A percentile compares a stretch with the other conserved stretches of the same genome.
These are phyloP conservation scores for Theileria equi DNA, from an alignment of 169 alveolate species.

Conservation along the genomic window DNA sequence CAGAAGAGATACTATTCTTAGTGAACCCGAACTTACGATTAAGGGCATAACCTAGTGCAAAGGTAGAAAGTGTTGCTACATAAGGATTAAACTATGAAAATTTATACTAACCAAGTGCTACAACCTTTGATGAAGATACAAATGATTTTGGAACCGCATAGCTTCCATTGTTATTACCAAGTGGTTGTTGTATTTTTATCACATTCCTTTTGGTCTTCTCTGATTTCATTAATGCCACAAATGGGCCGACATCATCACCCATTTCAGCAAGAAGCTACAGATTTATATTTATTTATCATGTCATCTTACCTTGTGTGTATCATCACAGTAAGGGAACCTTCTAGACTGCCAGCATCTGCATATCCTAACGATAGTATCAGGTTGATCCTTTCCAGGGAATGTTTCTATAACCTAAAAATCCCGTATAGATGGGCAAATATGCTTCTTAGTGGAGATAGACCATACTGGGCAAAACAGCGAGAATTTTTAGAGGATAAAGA, in stretches of 20 bases:
- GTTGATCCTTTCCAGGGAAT: constrained; percentile 62
- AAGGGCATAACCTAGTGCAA: background rate
- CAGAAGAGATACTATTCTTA: too few species aligned
- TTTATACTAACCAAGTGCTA: background rate
- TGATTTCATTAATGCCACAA: constrained; percentile 58
- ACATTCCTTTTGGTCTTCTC: constrained; percentile 26
- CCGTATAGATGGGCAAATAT: background rate
- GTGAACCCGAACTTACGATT: too few species aligned
- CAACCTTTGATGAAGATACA: constrained; percentile 3
- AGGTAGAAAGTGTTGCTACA: background rate
- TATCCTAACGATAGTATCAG: constrained; percentile 67
- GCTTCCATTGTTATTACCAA: background rate
- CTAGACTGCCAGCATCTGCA: constrained; percentile 86
- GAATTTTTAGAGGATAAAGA: background rate
- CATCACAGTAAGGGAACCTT: constrained; percentile 83
- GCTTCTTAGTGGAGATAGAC: background rate
- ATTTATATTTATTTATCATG: background rate
- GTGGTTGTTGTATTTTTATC: constrained; percentile 44
- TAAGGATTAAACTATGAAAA: background rate
- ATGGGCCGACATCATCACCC: constrained; percentile 79
- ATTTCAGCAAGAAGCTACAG: constrained; percentile 66
- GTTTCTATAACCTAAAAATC: constrained; percentile 22
- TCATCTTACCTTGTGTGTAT: constrained; percentile 77
- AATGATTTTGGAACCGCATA: background rate
- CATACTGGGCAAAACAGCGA: background rate